phyloP scores from a whole-genome alignment of 768 basidiomycete genomes.

The Naganishia randhawae region DNA sequence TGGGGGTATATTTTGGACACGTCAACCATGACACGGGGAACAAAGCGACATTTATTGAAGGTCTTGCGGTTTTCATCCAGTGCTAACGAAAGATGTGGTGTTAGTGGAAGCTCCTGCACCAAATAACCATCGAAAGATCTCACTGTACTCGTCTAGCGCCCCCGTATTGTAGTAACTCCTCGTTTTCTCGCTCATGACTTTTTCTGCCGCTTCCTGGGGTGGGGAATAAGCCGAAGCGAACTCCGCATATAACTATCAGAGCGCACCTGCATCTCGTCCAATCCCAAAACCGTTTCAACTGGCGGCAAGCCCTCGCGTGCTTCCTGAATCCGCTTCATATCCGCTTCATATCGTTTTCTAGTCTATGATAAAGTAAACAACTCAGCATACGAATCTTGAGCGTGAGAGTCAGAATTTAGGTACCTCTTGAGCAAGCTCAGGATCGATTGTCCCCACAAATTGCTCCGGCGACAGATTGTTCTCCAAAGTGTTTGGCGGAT shows the following conservation, averaged over 20 bases:
- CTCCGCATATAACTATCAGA: no score
- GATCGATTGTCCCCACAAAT: conserved; percentile 42
- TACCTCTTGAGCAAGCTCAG: conserved; percentile 34
- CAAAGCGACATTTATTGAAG: conserved; percentile 45
- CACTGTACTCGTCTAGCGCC: conserved; percentile 26
- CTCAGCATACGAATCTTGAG: neutral
- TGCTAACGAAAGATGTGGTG: neutral
- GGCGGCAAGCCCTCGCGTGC: conserved; percentile 38
- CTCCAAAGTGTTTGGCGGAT: conserved; percentile 43
- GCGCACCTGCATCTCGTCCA: conserved; percentile 48
- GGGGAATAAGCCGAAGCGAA: neutral
- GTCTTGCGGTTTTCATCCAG: conserved; percentile 33
- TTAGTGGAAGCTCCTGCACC: neutral
- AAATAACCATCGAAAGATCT: neutral
- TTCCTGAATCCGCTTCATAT: conserved; percentile 32
- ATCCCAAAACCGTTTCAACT: conserved; percentile 42
- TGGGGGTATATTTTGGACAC: conserved; percentile 44
- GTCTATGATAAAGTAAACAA: conserved; percentile 5
- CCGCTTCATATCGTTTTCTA: conserved; percentile 33
- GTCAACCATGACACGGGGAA: conserved; percentile 49
- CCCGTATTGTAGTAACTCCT: conserved; percentile 34
- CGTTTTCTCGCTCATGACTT: conserved; percentile 33
- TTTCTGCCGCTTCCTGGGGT: conserved; percentile 35
- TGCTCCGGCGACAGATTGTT: conserved; percentile 38
- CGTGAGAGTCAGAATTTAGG: neutral